A percentile compares a stretch with the other conserved stretches of the same genome.
phyloP scores from a whole-genome alignment of 73 alveolate genomes.

The Blepharisma stoltei region DNA sequence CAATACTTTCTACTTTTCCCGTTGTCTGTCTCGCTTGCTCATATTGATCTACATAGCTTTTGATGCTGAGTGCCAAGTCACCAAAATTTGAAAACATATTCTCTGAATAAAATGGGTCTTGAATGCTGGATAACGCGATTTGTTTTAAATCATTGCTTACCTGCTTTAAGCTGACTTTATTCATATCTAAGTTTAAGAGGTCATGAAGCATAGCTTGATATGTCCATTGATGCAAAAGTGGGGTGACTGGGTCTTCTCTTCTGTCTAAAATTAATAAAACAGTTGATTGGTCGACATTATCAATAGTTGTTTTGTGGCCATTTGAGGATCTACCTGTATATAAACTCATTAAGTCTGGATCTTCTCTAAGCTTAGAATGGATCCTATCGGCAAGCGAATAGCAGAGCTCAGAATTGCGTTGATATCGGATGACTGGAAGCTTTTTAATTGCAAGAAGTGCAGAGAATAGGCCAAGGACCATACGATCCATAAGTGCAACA shows the following conservation, averaged over 20 bases:
- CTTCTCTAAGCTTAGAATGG: slow-evolving; percentile 55
- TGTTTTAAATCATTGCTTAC: no score
- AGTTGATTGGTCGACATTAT: slow-evolving; percentile 54
- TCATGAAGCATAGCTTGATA: slow-evolving; percentile 99
- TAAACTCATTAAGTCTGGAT: slow-evolving; percentile 48
- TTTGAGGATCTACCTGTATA: slow-evolving; percentile 24
- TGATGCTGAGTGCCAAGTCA: slow-evolving; percentile 82
- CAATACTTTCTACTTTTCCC: slow-evolving; percentile 69
- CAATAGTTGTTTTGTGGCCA: slow-evolving; percentile 57
- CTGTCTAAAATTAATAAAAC: slow-evolving; percentile 84
- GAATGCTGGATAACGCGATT: background rate
- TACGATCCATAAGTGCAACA: slow-evolving; percentile 43
- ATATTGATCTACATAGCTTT: slow-evolving; percentile 57
- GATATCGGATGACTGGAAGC: slow-evolving; percentile 51
- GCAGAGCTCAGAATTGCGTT: slow-evolving; percentile 43
- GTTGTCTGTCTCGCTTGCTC: slow-evolving; percentile 47
- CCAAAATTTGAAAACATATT: slow-evolving; percentile 87
- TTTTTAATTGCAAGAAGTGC: slow-evolving; percentile 42
- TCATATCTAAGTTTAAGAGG: slow-evolving; percentile 89
- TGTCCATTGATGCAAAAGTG: slow-evolving; percentile 98
- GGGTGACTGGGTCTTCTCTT: slow-evolving; percentile 99
- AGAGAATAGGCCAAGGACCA: slow-evolving; percentile 52
- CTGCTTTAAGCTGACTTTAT: slow-evolving; percentile 75
- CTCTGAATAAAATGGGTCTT: slow-evolving; percentile 63
- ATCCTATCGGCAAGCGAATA: slow-evolving; percentile 54